These are phyloP conservation scores for Diaporthe humulicola DNA, from an alignment of 2,329 filamentous ascomycete genomes.

Conservation along the genomic window DNA sequence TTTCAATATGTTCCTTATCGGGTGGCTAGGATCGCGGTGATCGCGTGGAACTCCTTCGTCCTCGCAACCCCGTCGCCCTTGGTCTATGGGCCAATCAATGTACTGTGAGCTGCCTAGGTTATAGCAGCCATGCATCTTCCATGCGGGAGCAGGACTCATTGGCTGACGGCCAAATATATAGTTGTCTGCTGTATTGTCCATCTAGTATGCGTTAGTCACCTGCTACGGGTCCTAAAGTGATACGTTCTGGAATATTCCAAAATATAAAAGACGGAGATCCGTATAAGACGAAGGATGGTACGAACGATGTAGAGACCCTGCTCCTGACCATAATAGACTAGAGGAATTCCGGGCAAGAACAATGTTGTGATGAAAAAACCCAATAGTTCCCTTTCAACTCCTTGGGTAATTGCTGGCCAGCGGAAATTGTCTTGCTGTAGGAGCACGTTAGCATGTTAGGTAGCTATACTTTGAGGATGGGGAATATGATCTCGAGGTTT, in stretches of 20 bases:
- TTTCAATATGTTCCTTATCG: conserved; percentile 70
- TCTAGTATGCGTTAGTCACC: too few species aligned
- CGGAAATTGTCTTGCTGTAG: conserved; percentile 70
- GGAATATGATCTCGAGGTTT: neutral
- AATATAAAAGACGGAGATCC: too few species aligned
- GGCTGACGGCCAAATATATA: conserved; percentile 74
- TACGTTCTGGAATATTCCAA: too few species aligned
- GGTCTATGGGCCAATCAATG: conserved; percentile 66
- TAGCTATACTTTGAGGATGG: neutral
- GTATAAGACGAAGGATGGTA: too few species aligned
- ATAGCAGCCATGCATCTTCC: conserved; percentile 75
- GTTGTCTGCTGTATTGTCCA: conserved; percentile 72
- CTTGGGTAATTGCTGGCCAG: conserved; percentile 70
- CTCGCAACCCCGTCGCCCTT: conserved; percentile 64
- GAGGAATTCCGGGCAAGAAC: conserved; percentile 70
- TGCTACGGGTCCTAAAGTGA: too few species aligned
- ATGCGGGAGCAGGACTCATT: conserved; percentile 71
- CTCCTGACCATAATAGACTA: conserved; percentile 74
- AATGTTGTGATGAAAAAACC: conserved; percentile 71
- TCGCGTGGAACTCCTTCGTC: conserved; percentile 69
- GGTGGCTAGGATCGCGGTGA: conserved; percentile 72
- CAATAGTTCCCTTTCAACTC: conserved; percentile 67
- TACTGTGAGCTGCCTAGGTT: conserved; percentile 66
- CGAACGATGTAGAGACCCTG: conserved; percentile 72
- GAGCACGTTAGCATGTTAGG: neutral